phyloP scores from a whole-genome alignment of 305 asterid genomes.

The Ilex paraguariensis region DNA sequence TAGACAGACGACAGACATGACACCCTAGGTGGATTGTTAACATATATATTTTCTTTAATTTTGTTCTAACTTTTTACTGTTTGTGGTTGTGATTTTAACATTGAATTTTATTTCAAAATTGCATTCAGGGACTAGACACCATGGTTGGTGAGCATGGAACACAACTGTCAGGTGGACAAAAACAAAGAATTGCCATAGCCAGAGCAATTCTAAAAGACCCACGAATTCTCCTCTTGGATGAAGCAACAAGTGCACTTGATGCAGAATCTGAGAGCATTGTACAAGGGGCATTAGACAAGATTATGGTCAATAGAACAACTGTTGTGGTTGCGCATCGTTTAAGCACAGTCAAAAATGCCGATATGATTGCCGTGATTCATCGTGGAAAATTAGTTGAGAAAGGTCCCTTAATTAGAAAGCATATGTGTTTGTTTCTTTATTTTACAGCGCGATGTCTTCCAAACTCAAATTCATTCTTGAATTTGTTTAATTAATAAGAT shows the following conservation, averaged over 20 bases:
- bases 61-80: too few species aligned
- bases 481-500: too few species aligned
- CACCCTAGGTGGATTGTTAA: too few species aligned
- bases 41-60: too few species aligned
- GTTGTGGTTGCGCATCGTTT: conserved; percentile 19
- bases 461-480: too few species aligned
- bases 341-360: conserved; percentile 18
- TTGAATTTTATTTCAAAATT: neutral
- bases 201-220: conserved; percentile 23
- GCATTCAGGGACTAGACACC: conserved; percentile 18
- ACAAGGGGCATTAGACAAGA: conserved; percentile 16
- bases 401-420: conserved; percentile 1
- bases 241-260: conserved; percentile 26
- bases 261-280: conserved; percentile 17
- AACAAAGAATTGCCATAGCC: conserved; percentile 22
- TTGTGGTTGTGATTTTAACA: too few species aligned
- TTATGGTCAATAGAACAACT: conserved; percentile 21
- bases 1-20: too few species aligned
- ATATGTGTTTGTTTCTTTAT: too few species aligned
- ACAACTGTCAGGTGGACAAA: conserved; percentile 20
- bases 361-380: conserved; percentile 20
- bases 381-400: conserved; percentile 17
- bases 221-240: conserved; percentile 16
- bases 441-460: too few species aligned
- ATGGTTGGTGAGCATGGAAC: conserved; percentile 23